Evolutionary conservation across 2,329 filamentous ascomycete species (phyloP).

Genomic region (Exophiala alcalophila): DNA sequence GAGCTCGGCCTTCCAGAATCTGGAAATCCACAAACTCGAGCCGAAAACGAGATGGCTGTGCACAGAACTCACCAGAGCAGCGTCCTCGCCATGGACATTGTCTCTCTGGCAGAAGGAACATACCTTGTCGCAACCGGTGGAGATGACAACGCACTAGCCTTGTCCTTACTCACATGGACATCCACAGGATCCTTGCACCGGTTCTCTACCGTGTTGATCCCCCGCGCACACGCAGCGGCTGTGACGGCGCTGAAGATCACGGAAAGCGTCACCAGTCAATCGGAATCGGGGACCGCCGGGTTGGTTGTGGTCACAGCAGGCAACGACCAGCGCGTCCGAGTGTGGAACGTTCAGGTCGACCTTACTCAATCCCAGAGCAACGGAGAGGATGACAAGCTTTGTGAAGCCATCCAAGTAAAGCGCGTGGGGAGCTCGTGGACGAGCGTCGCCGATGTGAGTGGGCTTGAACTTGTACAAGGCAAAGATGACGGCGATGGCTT

Average conservation of each 20-base stretch:
- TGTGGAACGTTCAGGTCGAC: constrained; percentile 41
- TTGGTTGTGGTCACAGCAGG: constrained; percentile 41
- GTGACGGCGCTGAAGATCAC: constrained; percentile 42
- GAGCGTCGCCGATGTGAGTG: constrained; percentile 29
- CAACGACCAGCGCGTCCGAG: constrained; percentile 48
- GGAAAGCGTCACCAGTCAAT: neutral
- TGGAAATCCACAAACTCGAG: neutral
- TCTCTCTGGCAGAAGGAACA: constrained; percentile 34
- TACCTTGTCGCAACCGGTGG: constrained; percentile 69
- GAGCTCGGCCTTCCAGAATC: neutral
- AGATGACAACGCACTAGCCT: constrained; percentile 78
- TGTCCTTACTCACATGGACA: constrained; percentile 43
- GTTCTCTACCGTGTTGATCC: constrained; percentile 37
- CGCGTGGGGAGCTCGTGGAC: constrained; percentile 23
- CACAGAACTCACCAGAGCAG: constrained; percentile 70
- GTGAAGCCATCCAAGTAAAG: constrained; percentile 17
- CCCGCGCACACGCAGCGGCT: constrained; percentile 46
- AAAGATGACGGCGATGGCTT: neutral
- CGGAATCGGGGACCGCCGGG: constrained; percentile 23
- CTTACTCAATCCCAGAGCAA: constrained; percentile 8
- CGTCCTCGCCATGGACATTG: constrained; percentile 59
- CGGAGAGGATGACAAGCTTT: constrained; percentile 3
- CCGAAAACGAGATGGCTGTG: constrained; percentile 1
- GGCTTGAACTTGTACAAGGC: constrained; percentile 16
- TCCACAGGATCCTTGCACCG: neutral